A percentile compares a stretch with the other conserved stretches of the same genome.
phyloP scores from a whole-genome alignment of 2,329 filamentous ascomycete genomes.

The Penicillium sp. region DNA sequence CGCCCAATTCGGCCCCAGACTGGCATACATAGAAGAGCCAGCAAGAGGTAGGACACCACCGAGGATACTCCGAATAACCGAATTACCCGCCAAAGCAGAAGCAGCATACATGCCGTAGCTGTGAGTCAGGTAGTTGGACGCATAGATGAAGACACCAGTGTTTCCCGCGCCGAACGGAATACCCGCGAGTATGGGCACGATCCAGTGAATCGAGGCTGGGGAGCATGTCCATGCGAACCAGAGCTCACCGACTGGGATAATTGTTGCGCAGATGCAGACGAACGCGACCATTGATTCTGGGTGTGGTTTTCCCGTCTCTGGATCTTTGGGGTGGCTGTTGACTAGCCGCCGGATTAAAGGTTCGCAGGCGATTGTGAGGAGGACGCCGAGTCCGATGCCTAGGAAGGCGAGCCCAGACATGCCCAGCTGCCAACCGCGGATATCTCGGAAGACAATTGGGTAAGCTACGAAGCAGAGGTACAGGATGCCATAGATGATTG shows the following conservation, averaged over 20 bases:
- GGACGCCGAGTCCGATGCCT: constrained; percentile 62
- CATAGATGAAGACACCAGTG: constrained; percentile 76
- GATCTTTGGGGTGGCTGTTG: constrained; percentile 70
- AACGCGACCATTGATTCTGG: constrained; percentile 80
- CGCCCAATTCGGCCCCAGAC: constrained; percentile 72
- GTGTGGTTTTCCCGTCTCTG: constrained; percentile 66
- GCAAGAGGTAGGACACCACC: constrained; percentile 78
- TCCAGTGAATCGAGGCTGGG: constrained; percentile 73
- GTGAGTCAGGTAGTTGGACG: constrained; percentile 73
- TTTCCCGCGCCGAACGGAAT: constrained; percentile 78
- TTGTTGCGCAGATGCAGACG: constrained; percentile 72
- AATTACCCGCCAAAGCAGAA: constrained; percentile 75
- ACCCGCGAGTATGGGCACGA: constrained; percentile 73
- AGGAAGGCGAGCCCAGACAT: constrained; percentile 74
- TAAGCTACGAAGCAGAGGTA: constrained; percentile 91
- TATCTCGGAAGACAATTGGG: constrained; percentile 73
- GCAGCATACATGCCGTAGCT: constrained; percentile 80
- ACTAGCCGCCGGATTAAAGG: constrained; percentile 75
- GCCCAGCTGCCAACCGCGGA: constrained; percentile 73
- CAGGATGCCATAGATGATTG: constrained; percentile 79
- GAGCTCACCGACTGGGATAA: constrained; percentile 74
- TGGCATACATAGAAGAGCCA: constrained; percentile 67
- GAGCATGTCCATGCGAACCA: constrained; percentile 87
- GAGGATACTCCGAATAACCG: constrained; percentile 67
- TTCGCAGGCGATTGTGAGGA: constrained; percentile 54